These are phyloP conservation scores for Trichosporon sp. DNA, from an alignment of 1,284 basidiomycete genomes.

Conservation along the genomic window DNA sequence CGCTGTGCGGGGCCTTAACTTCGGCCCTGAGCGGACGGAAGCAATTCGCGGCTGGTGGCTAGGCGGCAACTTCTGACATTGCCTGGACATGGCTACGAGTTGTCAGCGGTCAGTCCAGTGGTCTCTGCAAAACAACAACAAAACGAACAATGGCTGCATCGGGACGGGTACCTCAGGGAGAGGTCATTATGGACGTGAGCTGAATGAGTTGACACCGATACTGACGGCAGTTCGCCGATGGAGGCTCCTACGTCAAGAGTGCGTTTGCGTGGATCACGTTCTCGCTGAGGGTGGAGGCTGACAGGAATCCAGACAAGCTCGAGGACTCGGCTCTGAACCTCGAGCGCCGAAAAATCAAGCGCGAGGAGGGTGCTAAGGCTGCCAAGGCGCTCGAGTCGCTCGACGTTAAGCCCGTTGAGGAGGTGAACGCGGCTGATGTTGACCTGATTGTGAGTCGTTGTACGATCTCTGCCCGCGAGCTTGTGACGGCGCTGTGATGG, in stretches of 20 bases:
- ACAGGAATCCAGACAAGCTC: slow-evolving; percentile 30
- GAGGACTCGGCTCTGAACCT: slow-evolving; percentile 37
- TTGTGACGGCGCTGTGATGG: too few species aligned
- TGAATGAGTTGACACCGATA: background rate
- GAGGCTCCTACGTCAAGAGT: slow-evolving; percentile 43
- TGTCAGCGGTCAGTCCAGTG: background rate
- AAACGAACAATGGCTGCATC: slow-evolving; percentile 17
- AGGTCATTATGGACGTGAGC: slow-evolving; percentile 43
- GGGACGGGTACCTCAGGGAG: slow-evolving; percentile 38
- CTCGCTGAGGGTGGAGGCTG: background rate
- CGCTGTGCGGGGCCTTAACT: background rate
- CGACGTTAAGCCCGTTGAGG: slow-evolving; percentile 21
- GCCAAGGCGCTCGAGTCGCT: slow-evolving; percentile 38
- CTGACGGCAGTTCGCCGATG: slow-evolving; percentile 40
- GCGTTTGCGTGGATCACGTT: background rate
- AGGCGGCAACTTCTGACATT: background rate
- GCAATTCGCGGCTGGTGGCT: background rate
- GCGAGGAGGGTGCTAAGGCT: slow-evolving; percentile 40
- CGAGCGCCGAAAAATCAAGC: slow-evolving; percentile 33
- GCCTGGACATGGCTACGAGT: background rate
- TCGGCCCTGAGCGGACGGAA: background rate
- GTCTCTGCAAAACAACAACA: slow-evolving; percentile 7
- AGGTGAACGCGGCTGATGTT: slow-evolving; percentile 33
- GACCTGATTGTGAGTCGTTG: slow-evolving; percentile 34
- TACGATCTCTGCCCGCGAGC: too few species aligned